phyloP scores from a whole-genome alignment of 192 early-diverging fungal species.

The Cladochytrium replicatum region DNA sequence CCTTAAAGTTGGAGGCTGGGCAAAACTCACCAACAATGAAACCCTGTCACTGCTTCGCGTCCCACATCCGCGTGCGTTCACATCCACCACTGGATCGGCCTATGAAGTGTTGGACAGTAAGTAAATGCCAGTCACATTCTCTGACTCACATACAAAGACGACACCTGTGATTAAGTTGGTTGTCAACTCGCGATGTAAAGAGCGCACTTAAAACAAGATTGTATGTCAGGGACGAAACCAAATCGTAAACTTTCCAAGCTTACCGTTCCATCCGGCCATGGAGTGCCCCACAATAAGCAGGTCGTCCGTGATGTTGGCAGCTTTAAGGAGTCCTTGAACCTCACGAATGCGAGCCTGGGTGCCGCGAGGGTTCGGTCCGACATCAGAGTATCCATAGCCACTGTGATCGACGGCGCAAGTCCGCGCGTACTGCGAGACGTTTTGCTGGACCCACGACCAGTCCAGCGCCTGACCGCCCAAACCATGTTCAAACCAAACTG shows the following conservation, averaged over 20 bases:
- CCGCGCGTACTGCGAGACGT: slow-evolving; percentile 1
- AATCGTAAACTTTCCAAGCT: slow-evolving; percentile 5
- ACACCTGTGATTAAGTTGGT: slow-evolving; percentile 2
- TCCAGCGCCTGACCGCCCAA: not conserved
- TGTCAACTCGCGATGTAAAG: too few species aligned
- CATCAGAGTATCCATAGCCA: not conserved
- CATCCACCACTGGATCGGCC: not conserved
- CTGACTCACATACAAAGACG: not conserved
- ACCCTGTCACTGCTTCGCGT: too few species aligned
- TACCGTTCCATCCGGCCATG: slow-evolving; percentile 3
- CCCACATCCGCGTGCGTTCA: too few species aligned
- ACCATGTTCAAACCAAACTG: slow-evolving; percentile 2
- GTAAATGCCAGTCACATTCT: not conserved
- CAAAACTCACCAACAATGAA: too few species aligned
- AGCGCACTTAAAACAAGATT: too few species aligned
- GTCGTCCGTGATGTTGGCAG: slow-evolving; percentile 5
- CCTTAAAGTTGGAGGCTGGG: too few species aligned
- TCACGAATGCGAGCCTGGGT: not conserved
- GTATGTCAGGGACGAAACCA: too few species aligned
- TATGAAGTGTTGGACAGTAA: not conserved
- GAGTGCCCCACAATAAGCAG: slow-evolving; percentile 7
- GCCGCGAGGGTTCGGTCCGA: not conserved
- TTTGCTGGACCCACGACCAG: not conserved
- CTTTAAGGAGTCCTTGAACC: not conserved
- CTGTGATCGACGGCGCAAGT: not conserved